phyloP scores from a whole-genome alignment of 768 basidiomycete species.

The Flagelloscypha sp. region DNA sequence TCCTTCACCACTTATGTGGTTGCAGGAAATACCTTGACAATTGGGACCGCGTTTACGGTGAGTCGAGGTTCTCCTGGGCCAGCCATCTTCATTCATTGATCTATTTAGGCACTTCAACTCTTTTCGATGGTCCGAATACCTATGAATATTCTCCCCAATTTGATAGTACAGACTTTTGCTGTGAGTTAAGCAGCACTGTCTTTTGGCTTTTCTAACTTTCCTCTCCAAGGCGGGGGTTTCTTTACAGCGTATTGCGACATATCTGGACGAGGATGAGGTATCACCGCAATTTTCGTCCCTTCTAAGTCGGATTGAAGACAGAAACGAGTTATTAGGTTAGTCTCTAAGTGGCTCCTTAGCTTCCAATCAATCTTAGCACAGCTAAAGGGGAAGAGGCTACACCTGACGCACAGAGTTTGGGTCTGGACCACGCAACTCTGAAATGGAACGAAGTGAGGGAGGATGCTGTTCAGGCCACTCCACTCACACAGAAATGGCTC shows the following conservation, averaged over 20 bases:
- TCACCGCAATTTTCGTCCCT: slow-evolving; percentile 56
- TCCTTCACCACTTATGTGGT: slow-evolving; percentile 71
- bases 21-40: slow-evolving; percentile 65
- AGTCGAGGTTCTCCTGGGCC: slow-evolving; percentile 14
- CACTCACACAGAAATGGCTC: slow-evolving; percentile 6
- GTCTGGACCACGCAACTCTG: slow-evolving; percentile 50
- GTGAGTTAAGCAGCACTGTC: no score
- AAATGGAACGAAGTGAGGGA: slow-evolving; percentile 50
- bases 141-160: no score
- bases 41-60: slow-evolving; percentile 79
- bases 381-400: no score
- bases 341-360: no score
- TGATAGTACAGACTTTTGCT: no score
- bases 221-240: slow-evolving; percentile 46
- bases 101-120: slow-evolving; percentile 70
- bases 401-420: slow-evolving; percentile 37
- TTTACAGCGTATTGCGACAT: slow-evolving; percentile 58
- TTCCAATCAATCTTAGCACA: no score
- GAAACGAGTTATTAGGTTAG: no score
- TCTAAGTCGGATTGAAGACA: no score
- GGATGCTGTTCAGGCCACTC: slow-evolving; percentile 2
- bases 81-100: not conserved
- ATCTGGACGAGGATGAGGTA: slow-evolving; percentile 66
- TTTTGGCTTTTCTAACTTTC: not conserved
- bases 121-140: slow-evolving; percentile 92